Evolutionary conservation across 768 basidiomycete genomes (phyloP), one percentile per base, ranked within the genome.

Genomic region (Roridomyces roridus): DNA sequence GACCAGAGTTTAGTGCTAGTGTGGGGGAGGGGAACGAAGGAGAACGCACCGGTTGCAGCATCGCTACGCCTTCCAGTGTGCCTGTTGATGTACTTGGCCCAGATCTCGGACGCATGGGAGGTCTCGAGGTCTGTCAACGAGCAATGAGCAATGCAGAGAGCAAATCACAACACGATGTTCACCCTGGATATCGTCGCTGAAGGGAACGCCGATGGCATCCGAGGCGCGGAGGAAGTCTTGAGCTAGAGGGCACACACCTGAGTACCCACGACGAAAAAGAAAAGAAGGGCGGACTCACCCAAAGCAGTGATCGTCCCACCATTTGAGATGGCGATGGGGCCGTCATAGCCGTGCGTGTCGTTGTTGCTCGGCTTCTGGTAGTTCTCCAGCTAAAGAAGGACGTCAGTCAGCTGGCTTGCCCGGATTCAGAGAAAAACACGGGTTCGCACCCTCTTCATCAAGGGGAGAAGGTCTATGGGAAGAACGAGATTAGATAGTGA

Each of bases 21-120:
- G 59, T 21, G 10, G 21, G 18, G 21, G 36, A 43, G 18, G 21
- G n/a, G 17, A 45, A 44, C 7, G 15, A 37, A 17, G 21, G 26
- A n/a, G 24, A 17, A 59, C 67, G 29, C 65, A 84, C 85, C 86
- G 41, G 86, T 86, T 3, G 87, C 86, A 44, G 87, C 87, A 61
- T 89, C 88, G 57, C 85, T 87, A 46, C 87, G 85, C 59, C 88
- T 76, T 55, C 88, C 88, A 31, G 86, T 89, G 66, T 87, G 82
- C 62, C 85, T 80, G 70, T 88, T 88, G 78, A 89, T 87, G 66
- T 88, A 89, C 68, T 89, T 89, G 46, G 87, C 87, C 87, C 87
- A 88, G 52, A 88, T 85, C 69, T 88, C 88, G 51, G 87, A 80
- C 21, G 76, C 86, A 62, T 88, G 84, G 25, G 81, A 67, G 21